These are phyloP conservation scores for Paramecium caudatum DNA, from an alignment of 73 alveolate species.

Conservation along the genomic window DNA sequence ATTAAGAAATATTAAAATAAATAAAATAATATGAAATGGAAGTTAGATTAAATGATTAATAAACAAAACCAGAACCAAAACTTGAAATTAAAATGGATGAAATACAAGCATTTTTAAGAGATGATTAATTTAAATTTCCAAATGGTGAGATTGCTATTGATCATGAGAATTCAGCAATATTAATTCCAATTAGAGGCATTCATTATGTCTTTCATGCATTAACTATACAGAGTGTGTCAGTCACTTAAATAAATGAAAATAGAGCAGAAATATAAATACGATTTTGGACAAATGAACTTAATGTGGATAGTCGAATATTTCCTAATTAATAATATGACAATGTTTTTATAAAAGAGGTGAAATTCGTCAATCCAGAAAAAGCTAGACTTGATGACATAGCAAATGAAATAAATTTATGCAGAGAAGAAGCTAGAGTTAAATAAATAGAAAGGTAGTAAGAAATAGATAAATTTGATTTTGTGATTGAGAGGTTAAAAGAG, in stretches of 20 bases:
- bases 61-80: background rate
- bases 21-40: conserved; percentile 44
- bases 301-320: conserved; percentile 70
- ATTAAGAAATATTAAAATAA: conserved; percentile 2
- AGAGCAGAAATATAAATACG: background rate
- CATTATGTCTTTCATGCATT: conserved; percentile 27
- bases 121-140: background rate
- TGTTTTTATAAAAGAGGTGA: conserved; percentile 91
- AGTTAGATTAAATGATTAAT: conserved; percentile 8
- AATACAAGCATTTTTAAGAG: background rate
- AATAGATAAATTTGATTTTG: conserved; percentile 5
- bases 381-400: background rate
- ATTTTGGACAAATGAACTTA: conserved; percentile 65
- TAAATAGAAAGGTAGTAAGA: conserved; percentile 5
- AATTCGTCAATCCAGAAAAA: conserved; percentile 69
- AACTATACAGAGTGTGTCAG: conserved; percentile 3
- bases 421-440: conserved; percentile 23
- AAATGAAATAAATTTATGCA: background rate
- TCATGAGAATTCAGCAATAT: background rate
- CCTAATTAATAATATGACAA: conserved; percentile 84
- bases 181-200: conserved; percentile 36
- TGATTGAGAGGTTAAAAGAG: conserved; percentile 11
- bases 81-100: conserved; percentile 12
- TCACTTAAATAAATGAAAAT: background rate
- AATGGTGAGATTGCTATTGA: conserved; percentile 1